Evolutionary conservation across 2,329 filamentous ascomycete species (phyloP).

Genomic region (Aspergillus flavus): DNA sequence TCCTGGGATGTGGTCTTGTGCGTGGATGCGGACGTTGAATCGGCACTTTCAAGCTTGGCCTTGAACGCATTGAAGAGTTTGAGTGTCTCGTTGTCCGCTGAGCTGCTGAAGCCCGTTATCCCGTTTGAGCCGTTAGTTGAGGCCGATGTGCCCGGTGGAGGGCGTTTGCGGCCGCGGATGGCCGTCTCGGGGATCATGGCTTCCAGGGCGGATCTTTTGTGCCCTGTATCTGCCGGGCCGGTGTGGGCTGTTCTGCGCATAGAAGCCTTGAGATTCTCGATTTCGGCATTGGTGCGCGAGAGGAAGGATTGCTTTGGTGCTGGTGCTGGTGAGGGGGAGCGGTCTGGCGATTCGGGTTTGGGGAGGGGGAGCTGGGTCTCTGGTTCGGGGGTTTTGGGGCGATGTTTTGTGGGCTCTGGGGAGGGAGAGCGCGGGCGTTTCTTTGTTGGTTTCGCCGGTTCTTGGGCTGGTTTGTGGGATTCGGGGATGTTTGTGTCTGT

Average conservation of each 20-base stretch:
- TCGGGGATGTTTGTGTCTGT: conserved; percentile 30
- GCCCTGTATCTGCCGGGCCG: conserved; percentile 34
- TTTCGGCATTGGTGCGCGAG: conserved; percentile 49
- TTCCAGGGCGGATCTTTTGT: conserved; percentile 51
- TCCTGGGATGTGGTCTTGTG: conserved; percentile 10
- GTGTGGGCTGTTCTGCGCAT: conserved; percentile 48
- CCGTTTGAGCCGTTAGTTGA: conserved; percentile 54
- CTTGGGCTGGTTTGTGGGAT: conserved; percentile 15
- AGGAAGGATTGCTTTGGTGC: conserved; percentile 38
- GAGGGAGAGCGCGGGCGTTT: conserved; percentile 41
- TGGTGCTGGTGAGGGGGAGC: conserved; percentile 32
- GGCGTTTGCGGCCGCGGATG: conserved; percentile 49
- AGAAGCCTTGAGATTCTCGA: conserved; percentile 49
- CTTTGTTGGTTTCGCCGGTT: conserved; percentile 18
- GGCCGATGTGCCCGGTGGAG: conserved; percentile 39
- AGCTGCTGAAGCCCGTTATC: conserved; percentile 53
- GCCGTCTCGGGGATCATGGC: conserved; percentile 51
- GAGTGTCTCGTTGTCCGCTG: conserved; percentile 65
- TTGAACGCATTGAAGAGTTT: conserved; percentile 78
- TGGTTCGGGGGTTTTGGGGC: conserved; percentile 44
- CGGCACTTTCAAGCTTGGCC: conserved; percentile 65
- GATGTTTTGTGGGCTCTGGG: conserved; percentile 30
- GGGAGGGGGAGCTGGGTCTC: conserved; percentile 48
- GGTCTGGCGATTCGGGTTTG: conserved; percentile 45
- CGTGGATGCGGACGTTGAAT: conserved; percentile 32